Percentiles rank a stretch among this genome's conserved stretches.
These are phyloP conservation scores for Citrullus colocynthis DNA, from an alignment of 306 rosid species.

Conservation along the genomic window DNA sequence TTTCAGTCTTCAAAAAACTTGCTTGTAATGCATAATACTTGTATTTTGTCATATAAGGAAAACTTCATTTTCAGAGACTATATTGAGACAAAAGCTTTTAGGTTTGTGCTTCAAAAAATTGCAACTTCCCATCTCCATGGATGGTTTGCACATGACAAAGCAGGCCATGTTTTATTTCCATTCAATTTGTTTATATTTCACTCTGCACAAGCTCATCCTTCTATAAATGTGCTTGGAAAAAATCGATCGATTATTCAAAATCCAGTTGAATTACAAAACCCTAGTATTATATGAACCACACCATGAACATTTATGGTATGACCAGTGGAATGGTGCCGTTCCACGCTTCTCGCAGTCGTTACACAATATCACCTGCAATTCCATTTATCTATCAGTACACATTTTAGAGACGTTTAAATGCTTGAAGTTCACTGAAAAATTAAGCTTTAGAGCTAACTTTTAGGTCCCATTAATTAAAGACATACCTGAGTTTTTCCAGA, in stretches of 20 bases:
- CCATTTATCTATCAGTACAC: not conserved
- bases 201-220: conserved; percentile 14
- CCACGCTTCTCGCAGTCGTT: conserved; percentile 94
- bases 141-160: not conserved
- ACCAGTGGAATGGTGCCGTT: conserved; percentile 68
- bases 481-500: conserved; percentile 59
- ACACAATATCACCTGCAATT: conserved; percentile 68
- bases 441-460: not conserved
- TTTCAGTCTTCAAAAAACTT: too few species aligned
- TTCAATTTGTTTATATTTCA: conserved; percentile 16
- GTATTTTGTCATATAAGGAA: not conserved
- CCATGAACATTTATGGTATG: conserved; percentile 60
- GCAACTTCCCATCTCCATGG: not conserved
- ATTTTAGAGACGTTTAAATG: not conserved
- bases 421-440: too few species aligned
- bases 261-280: conserved; percentile 33
- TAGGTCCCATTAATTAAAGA: not conserved
- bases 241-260: conserved; percentile 12
- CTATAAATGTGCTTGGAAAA: conserved; percentile 21
- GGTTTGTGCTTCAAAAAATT: not conserved
- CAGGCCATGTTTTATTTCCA: conserved; percentile 1
- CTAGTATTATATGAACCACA: conserved; percentile 90
- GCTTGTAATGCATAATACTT: not conserved
- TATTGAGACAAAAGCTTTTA: not conserved
- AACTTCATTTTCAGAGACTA: too few species aligned